Evolutionary conservation across 2,329 filamentous ascomycete genomes (phyloP), one percentile per base, ranked within the genome.

Genomic region (Colletotrichum phormii): DNA sequence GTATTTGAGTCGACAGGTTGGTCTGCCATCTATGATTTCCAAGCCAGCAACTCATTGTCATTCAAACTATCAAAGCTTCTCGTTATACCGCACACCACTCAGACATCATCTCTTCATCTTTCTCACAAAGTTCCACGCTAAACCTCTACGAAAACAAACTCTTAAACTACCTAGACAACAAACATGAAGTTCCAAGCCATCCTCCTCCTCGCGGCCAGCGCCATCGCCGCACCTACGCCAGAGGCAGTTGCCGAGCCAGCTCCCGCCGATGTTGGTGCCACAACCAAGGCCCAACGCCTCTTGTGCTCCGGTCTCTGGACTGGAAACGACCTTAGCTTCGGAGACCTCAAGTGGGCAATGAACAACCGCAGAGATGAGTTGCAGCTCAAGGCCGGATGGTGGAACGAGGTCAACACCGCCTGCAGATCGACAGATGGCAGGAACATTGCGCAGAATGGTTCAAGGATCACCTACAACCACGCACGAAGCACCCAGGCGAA

Each of bases 371-470:
- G 51, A 24, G 51, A 54, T 22, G 51, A 54, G n/a, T 22, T 54
- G n/a, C 51, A 54, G 51, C 51, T 54, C 51, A 54, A 54, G n/a
- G 51, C 51, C 51, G 51, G 51, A 54, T 54, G 51, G 51, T 54
- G 51, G 51, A 24, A 29, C 22, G 51, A 54, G 51, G 51, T 54
- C 24, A 13, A 13, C 51, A 24, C n/a, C 51, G 24, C 51, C 24
- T 54, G 51, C 22, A 24, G 5, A 13, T 13, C 22, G 11, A 51
- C 13, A 24, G n/a, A 54, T 29, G 51, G 51, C n/a, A 54, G n/a
- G n/a, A 11, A 54, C n/a, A 54, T 24, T 29, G 22, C 51, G 12
- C 51, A 54, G 22, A 24, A 24, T 29, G 51, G 51, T 54, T 29
- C 29, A 4, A 13, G 51, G 51, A 24, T 54, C n/a, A 54, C n/a